Evolutionary conservation across 176 grass and related monocot genomes (phyloP).

Genomic region (Leersia perrieri): DNA sequence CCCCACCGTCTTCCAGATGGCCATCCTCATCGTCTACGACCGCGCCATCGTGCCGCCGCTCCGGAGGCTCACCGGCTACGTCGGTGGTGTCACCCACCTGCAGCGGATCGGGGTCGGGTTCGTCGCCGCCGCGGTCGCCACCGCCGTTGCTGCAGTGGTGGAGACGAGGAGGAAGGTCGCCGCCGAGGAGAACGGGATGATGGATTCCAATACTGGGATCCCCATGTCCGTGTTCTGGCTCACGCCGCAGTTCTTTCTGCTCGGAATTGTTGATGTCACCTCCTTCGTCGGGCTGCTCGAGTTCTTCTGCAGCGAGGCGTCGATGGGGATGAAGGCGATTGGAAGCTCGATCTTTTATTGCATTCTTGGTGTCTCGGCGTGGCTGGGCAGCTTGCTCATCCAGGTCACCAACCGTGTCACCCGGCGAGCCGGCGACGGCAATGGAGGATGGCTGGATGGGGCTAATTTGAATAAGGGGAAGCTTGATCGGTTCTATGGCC

Average conservation of each 20-base stretch:
- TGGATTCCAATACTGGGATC: not conserved
- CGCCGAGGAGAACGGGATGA: slow-evolving; percentile 16
- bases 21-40: slow-evolving; percentile 64
- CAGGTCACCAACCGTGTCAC: slow-evolving; percentile 56
- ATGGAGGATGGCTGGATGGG: slow-evolving; percentile 68
- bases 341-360: slow-evolving; percentile 85
- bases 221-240: slow-evolving; percentile 83
- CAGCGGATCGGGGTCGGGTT: slow-evolving; percentile 70
- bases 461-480: slow-evolving; percentile 62
- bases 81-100: slow-evolving; percentile 64
- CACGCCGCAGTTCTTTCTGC: slow-evolving; percentile 64
- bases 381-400: slow-evolving; percentile 63
- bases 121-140: slow-evolving; percentile 36
- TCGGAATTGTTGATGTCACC: slow-evolving; percentile 78
- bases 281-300: slow-evolving; percentile 87
- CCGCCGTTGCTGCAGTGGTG: slow-evolving; percentile 31
- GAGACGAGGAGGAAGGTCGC: slow-evolving; percentile 50
- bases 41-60: slow-evolving; percentile 52
- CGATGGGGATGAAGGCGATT: slow-evolving; percentile 74
- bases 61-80: slow-evolving; percentile 56
- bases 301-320: slow-evolving; percentile 82
- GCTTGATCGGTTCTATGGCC: slow-evolving; percentile 77
- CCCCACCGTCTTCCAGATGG: slow-evolving; percentile 67
- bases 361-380: slow-evolving; percentile 58
- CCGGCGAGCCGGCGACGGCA: not conserved